A percentile compares a stretch with the other conserved stretches of the same genome.
phyloP scores from a whole-genome alignment of 306 rosid genomes.

The Arachis hypogaea region DNA sequence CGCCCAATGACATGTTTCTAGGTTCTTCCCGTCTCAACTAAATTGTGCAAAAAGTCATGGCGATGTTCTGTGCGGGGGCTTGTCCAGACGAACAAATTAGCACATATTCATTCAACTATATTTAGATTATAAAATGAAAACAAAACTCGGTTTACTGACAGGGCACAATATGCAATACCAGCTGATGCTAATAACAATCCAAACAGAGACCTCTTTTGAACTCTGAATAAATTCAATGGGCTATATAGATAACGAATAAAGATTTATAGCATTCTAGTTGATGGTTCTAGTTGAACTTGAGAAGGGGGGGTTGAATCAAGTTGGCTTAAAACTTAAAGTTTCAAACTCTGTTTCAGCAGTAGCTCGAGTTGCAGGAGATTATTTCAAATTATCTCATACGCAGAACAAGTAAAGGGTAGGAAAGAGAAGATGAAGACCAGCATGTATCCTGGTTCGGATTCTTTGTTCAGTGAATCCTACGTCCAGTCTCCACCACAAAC shows the following conservation, averaged over 20 bases:
- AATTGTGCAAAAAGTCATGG: neutral
- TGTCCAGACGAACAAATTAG: slow-evolving; percentile 7
- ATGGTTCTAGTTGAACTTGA: too few species aligned
- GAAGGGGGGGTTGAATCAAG: too few species aligned
- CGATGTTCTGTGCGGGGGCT: neutral
- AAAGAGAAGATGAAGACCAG: too few species aligned
- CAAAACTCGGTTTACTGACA: neutral
- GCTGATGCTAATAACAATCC: slow-evolving; percentile 21
- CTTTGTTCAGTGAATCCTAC: too few species aligned
- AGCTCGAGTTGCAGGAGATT: too few species aligned
- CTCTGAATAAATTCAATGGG: neutral
- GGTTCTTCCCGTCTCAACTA: slow-evolving; percentile 7
- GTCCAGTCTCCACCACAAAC: too few species aligned
- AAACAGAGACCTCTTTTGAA: slow-evolving; percentile 4
- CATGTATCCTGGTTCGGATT: too few species aligned
- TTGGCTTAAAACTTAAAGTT: too few species aligned
- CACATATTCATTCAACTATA: neutral
- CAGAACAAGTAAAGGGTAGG: too few species aligned
- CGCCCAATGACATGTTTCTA: neutral
- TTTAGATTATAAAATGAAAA: slow-evolving; percentile 19
- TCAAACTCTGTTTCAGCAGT: too few species aligned
- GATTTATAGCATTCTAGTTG: slow-evolving; percentile 19
- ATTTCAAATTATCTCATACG: too few species aligned
- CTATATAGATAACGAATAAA: slow-evolving; percentile 11
- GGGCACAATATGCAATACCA: neutral